Percentiles rank a stretch among this genome's conserved stretches.
phyloP scores from a whole-genome alignment of 257 asterid genomes.

The Rubia yunnanensis region DNA sequence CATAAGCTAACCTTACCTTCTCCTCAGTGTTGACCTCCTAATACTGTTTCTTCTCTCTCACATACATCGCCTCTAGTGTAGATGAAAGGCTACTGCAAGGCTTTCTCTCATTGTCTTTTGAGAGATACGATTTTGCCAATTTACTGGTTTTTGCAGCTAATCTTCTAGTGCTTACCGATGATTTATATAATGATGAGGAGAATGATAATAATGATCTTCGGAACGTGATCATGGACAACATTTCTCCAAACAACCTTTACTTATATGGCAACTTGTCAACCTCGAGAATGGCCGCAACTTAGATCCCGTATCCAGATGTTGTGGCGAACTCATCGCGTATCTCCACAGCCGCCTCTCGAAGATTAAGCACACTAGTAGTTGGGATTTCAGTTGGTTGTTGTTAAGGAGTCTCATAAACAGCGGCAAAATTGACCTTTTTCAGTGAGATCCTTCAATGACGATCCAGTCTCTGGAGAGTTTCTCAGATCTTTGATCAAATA shows the following conservation, averaged over 20 bases:
- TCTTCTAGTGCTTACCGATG: constrained; percentile 42
- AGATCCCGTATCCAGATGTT: constrained; percentile 73
- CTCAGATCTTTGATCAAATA: constrained; percentile 46
- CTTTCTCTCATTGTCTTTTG: constrained; percentile 30
- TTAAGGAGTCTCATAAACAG: constrained; percentile 61
- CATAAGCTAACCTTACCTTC: constrained; percentile 58
- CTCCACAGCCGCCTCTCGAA: constrained; percentile 78
- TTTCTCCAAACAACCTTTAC: constrained; percentile 58
- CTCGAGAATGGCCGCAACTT: constrained; percentile 87
- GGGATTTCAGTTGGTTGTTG: constrained; percentile 50
- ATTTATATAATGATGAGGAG: constrained; percentile 32
- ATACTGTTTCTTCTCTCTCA: constrained; percentile 85
- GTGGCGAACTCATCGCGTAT: constrained; percentile 79
- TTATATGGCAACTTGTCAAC: constrained; percentile 85
- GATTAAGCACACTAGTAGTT: constrained; percentile 64
- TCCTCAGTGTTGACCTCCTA: constrained; percentile 98
- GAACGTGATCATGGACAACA: constrained; percentile 48
- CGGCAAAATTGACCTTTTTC: constrained; percentile 87
- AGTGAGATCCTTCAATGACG: constrained; percentile 41
- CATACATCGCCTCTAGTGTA: constrained; percentile 64
- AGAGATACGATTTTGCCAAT: constrained; percentile 63
- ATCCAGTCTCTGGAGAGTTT: no score
- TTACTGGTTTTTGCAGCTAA: constrained; percentile 57
- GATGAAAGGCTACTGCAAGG: constrained; percentile 53
- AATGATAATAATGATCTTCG: constrained; percentile 56